phyloP scores from a whole-genome alignment of 176 grass and related monocot genomes.

The Oryza rufipogon region DNA sequence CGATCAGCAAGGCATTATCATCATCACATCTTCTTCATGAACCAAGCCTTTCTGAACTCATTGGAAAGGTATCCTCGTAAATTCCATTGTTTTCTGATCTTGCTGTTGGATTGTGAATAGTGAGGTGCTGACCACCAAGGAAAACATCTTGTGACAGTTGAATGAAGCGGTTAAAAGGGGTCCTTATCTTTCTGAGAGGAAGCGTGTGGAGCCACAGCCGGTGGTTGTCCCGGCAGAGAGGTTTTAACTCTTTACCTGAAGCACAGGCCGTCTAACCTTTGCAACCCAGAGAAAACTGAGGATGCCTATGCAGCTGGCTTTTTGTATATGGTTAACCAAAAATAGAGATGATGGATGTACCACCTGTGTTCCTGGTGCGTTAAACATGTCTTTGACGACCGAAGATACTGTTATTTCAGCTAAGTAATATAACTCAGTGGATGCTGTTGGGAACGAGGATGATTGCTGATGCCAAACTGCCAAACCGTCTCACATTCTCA shows the following conservation, averaged over 20 bases:
- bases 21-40: conserved; percentile 70
- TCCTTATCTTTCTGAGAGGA: conserved; percentile 66
- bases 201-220: conserved; percentile 3
- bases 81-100: background rate
- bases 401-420: background rate
- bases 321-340: background rate
- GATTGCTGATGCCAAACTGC: background rate
- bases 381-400: background rate
- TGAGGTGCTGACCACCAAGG: conserved; percentile 1
- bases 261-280: background rate
- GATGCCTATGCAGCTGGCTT: background rate
- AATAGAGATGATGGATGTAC: background rate
- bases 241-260: background rate
- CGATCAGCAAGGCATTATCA: conserved; percentile 71
- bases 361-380: background rate
- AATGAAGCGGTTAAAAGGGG: conserved; percentile 85
- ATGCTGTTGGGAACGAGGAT: background rate
- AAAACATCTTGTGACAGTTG: conserved; percentile 55
- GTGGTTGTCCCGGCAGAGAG: no score
- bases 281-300: background rate
- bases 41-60: conserved; percentile 53
- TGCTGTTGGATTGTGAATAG: background rate
- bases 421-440: background rate
- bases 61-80: conserved; percentile 63
- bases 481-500: background rate